These are phyloP conservation scores for Spiromastix sp. DNA, from an alignment of 2,329 filamentous ascomycete species.

Conservation along the genomic window DNA sequence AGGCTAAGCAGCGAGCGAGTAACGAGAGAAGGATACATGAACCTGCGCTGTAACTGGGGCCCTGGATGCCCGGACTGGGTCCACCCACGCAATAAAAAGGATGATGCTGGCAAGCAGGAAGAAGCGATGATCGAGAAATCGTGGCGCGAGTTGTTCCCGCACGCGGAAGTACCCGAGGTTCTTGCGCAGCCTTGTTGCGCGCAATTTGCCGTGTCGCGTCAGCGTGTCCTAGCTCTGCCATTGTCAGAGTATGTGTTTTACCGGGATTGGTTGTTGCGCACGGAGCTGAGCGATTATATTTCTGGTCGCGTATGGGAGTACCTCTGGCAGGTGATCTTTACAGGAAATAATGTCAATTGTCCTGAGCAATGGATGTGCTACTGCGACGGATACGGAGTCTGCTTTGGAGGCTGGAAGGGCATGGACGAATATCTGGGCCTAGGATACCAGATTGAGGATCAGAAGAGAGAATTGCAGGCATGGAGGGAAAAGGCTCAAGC, in stretches of 20 bases:
- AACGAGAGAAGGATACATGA: slow-evolving; percentile 46
- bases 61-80: slow-evolving; percentile 52
- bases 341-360: slow-evolving; percentile 35
- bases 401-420: slow-evolving; percentile 42
- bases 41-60: slow-evolving; percentile 47
- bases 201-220: slow-evolving; percentile 51
- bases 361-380: slow-evolving; percentile 47
- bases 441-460: slow-evolving; percentile 31
- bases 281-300: slow-evolving; percentile 44
- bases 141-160: slow-evolving; percentile 39
- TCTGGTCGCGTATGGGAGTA: slow-evolving; percentile 54
- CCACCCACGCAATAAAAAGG: slow-evolving; percentile 33
- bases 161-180: slow-evolving; percentile 34
- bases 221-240: slow-evolving; percentile 45
- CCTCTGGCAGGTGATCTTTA: slow-evolving; percentile 54
- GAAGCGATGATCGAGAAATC: slow-evolving; percentile 36
- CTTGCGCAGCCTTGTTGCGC: slow-evolving; percentile 54
- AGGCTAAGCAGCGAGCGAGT: slow-evolving; percentile 43
- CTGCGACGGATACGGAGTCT: slow-evolving; percentile 54
- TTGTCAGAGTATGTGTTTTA: slow-evolving; percentile 45
- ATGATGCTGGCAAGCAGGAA: slow-evolving; percentile 36
- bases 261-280: slow-evolving; percentile 52
- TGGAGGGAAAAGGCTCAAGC: slow-evolving; percentile 31
- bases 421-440: slow-evolving; percentile 38
- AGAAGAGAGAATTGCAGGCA: slow-evolving; percentile 25